phyloP scores from a whole-genome alignment of 2,329 filamentous ascomycete genomes.

The Aureobasidium mangrovei region DNA sequence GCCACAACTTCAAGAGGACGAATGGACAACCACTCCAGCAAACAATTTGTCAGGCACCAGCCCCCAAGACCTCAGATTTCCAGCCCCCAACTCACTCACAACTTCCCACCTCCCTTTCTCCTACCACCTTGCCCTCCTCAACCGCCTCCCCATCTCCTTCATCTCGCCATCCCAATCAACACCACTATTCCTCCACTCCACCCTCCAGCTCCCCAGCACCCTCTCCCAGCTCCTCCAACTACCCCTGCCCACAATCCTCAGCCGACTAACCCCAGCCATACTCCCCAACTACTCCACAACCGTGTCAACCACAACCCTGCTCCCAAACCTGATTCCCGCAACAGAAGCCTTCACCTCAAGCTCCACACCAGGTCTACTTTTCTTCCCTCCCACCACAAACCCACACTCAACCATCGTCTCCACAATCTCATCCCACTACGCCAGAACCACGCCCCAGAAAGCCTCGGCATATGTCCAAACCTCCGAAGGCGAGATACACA shows the following conservation, averaged over 20 bases:
- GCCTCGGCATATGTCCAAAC: too few relatives aligned
- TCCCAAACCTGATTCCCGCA: neutral
- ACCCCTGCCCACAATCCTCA: neutral
- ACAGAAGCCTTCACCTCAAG: neutral
- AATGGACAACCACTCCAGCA: neutral
- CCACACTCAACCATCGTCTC: too few relatives aligned
- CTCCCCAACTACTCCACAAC: neutral
- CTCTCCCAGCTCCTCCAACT: neutral
- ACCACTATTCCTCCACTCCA: neutral
- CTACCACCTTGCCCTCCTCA: neutral
- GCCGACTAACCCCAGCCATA: neutral
- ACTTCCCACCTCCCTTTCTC: neutral
- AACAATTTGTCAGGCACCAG: neutral
- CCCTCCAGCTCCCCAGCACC: neutral
- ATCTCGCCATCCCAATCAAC: neutral
- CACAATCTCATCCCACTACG: too few relatives aligned
- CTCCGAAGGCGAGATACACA: too few relatives aligned
- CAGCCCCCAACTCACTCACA: neutral
- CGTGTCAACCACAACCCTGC: neutral
- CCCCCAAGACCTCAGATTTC: neutral
- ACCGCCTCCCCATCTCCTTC: neutral
- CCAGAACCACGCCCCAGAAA: too few relatives aligned
- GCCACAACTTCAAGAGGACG: too few relatives aligned
- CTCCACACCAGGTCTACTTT: neutral
- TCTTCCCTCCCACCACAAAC: neutral